These are phyloP conservation scores for Hanseniaspora lachancei DNA, from an alignment of 805 yeast genomes.

Conservation along the genomic window DNA sequence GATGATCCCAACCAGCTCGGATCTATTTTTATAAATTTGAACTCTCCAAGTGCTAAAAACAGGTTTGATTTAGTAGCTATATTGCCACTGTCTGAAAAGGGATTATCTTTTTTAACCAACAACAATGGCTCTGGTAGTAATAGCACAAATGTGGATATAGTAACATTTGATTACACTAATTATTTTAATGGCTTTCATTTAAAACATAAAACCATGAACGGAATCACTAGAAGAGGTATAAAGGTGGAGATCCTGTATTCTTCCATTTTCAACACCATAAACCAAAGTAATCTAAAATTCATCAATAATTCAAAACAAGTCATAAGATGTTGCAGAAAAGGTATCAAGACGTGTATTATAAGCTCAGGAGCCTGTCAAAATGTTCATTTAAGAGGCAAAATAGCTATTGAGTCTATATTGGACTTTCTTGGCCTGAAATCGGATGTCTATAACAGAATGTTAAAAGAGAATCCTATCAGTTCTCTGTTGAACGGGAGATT, in stretches of 20 bases:
- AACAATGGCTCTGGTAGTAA: conserved; percentile 38
- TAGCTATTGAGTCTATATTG: conserved; percentile 56
- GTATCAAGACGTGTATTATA: conserved; percentile 66
- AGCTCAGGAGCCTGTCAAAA: conserved; percentile 59
- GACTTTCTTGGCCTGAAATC: conserved; percentile 58
- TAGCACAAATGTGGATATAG: conserved; percentile 42
- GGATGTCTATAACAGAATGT: conserved; percentile 45
- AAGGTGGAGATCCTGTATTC: conserved; percentile 67
- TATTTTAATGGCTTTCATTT: conserved; percentile 31
- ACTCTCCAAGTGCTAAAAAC: conserved; percentile 16
- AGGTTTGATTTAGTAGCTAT: conserved; percentile 72
- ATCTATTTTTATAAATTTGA: conserved; percentile 2
- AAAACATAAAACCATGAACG: conserved; percentile 71
- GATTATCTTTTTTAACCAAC: conserved; percentile 59
- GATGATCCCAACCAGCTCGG: conserved; percentile 62
- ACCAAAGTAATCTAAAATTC: conserved; percentile 43
- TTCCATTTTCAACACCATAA: conserved; percentile 33
- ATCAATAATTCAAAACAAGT: conserved; percentile 62
- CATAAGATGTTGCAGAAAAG: conserved; percentile 44
- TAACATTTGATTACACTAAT: conserved; percentile 54
- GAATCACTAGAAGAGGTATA: conserved; percentile 72
- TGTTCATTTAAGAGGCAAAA: conserved; percentile 47
- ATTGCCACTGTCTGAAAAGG: conserved; percentile 67
- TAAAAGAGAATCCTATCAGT: conserved; percentile 46
- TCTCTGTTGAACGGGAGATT: conserved; percentile 64